Evolutionary conservation across 2,329 filamentous ascomycete species (phyloP), one percentile per base, ranked within the genome.

Genomic region (Mollisia scopiformis): DNA sequence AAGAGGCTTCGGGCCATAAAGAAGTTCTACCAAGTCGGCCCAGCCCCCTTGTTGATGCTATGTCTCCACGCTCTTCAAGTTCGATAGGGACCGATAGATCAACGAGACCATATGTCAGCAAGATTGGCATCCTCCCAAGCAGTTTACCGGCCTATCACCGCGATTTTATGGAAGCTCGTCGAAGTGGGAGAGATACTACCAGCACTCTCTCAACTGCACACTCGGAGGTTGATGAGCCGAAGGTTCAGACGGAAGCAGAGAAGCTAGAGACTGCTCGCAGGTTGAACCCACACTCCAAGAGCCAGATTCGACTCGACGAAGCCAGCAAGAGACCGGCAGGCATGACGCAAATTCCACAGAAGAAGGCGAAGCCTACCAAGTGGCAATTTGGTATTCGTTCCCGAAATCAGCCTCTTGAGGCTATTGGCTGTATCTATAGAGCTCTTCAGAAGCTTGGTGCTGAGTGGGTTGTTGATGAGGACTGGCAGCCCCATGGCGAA

Each of bases 331-430:
- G 85, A 37, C 86, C 86, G 3, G 84, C 87, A 59, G 81, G 82
- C 21, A 82, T 89, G 78, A 89, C 86, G 2, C 86, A 85, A 0
- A 83, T 88, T 51, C 85, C 87, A 2, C 75, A 80, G 3, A 92
- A 91, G 79, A 93, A 91, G 75, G 78, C 82, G 5, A 93, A 91
- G 72, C 90, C 90, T 1, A 91, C 93, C 16, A 92, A 94, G 67
- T 99, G 95, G 95, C 95, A 99, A 74, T 99, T 99, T 73, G 95
- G 95, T 59, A 99, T 99, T 63, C 87, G 95, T 37, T 97, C 92
- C 49, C 88, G 95, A 52, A 99, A 98, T 72, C 90, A 92, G 58
- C 95, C 95, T 0, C 92, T 93, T 70, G 95, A 99, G 75, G 95
- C 95, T 0, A 90, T 99, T 75, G 80, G 96, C 27, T 97, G 94